These are phyloP conservation scores for Ascochyta pisi DNA, from an alignment of 2,329 filamentous ascomycete genomes.

Conservation along the genomic window DNA sequence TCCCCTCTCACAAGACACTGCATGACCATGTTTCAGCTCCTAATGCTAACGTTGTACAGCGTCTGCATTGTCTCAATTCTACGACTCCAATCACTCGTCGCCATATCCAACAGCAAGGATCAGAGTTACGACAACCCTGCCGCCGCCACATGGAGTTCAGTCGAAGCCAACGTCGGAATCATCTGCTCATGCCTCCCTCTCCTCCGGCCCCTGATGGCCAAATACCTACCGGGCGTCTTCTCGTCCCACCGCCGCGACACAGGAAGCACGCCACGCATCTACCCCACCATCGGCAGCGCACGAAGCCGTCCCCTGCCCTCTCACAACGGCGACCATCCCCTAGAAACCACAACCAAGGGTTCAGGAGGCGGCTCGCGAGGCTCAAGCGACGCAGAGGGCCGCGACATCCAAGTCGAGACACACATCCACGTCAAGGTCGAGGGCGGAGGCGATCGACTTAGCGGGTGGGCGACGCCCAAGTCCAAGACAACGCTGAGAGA, in stretches of 20 bases:
- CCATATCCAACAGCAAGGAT: constrained; percentile 39
- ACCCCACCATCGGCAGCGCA: constrained; percentile 23
- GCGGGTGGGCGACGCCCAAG: constrained; percentile 19
- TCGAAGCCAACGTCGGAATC: constrained; percentile 44
- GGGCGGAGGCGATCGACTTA: constrained; percentile 9
- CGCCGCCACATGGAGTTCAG: constrained; percentile 39
- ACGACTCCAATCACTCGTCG: constrained; percentile 42
- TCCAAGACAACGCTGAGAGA: neutral
- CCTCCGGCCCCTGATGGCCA: constrained; percentile 36
- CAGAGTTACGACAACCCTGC: constrained; percentile 43
- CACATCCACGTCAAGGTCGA: constrained; percentile 34
- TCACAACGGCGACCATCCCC: constrained; percentile 14
- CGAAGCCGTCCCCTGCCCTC: constrained; percentile 9
- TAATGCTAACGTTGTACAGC: constrained; percentile 24
- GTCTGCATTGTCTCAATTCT: constrained; percentile 46
- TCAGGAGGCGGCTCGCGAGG: constrained; percentile 11
- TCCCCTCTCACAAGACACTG: neutral
- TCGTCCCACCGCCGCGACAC: constrained; percentile 24
- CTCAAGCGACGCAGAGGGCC: constrained; percentile 6
- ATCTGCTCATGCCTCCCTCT: constrained; percentile 44
- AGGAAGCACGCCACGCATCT: constrained; percentile 12
- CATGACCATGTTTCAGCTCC: neutral
- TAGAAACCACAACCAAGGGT: constrained; percentile 16
- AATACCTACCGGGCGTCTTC: constrained; percentile 32
- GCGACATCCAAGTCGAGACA: constrained; percentile 36